Conservation (phyloP, 2,329 filamentous ascomycete genomes). For the Fusarium coicis region DNA sequence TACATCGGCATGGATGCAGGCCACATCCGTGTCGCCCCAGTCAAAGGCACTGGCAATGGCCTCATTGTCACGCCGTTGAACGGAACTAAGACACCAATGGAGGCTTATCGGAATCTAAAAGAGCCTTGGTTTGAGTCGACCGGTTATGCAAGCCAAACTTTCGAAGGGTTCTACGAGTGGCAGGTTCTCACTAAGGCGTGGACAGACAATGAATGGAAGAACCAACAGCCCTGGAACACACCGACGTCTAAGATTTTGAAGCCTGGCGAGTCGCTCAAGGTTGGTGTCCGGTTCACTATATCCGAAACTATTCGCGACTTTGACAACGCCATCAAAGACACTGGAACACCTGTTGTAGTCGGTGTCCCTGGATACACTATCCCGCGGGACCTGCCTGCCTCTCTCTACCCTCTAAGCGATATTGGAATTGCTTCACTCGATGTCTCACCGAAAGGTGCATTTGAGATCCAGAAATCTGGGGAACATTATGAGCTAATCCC, state of each 20-base stretch:
- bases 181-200: constrained; percentile 64
- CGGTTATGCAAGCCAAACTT: constrained; percentile 63
- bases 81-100: constrained; percentile 57
- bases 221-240: constrained; percentile 63
- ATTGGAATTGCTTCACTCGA: constrained; percentile 54
- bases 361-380: constrained; percentile 67
- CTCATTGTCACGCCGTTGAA: constrained; percentile 65
- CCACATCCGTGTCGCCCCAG: constrained; percentile 63
- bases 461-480: constrained; percentile 41
- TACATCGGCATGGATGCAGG: constrained; percentile 70
- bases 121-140: constrained; percentile 56
- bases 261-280: constrained; percentile 57
- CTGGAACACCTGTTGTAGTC: constrained; percentile 59
- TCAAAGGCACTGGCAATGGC: constrained; percentile 62
- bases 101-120: constrained; percentile 64
- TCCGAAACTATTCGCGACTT: constrained; percentile 59
- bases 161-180: constrained; percentile 71
- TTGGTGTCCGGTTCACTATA: constrained; percentile 63
- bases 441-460: constrained; percentile 51
- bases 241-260: constrained; percentile 59
- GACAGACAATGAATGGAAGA: constrained; percentile 66
- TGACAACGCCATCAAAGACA: constrained; percentile 56
- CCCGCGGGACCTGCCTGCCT: constrained; percentile 57
- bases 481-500: constrained; percentile 54
- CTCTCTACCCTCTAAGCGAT: constrained; percentile 57